Percentiles rank a stretch among this genome's conserved stretches.
Evolutionary conservation across 1,284 basidiomycete species (phyloP).

Genomic region (Ustilago trichophora): DNA sequence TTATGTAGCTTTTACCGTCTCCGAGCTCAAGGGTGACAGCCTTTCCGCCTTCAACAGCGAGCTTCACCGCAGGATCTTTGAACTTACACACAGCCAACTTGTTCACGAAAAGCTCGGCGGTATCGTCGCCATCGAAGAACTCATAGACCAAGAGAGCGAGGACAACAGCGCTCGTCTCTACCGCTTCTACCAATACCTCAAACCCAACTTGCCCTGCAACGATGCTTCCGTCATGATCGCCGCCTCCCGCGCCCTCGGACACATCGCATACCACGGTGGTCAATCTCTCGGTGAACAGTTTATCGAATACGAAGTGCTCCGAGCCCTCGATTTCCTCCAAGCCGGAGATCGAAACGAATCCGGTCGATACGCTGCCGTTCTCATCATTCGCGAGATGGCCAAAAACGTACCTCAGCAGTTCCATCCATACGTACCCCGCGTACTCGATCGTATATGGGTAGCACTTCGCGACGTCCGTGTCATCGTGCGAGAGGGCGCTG

Average conservation of each 20-base stretch:
- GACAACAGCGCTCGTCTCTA: constrained; percentile 75
- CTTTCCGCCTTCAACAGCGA: constrained; percentile 66
- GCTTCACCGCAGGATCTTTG: constrained; percentile 79
- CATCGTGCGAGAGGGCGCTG: constrained; percentile 62
- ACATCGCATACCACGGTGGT: constrained; percentile 82
- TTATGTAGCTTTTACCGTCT: constrained; percentile 52
- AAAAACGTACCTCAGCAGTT: constrained; percentile 64
- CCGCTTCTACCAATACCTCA: constrained; percentile 90
- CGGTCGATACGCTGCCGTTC: constrained; percentile 65
- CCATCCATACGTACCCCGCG: constrained; percentile 61
- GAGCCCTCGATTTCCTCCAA: constrained; percentile 78
- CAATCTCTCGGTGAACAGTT: constrained; percentile 83
- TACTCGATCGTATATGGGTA: constrained; percentile 65
- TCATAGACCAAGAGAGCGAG: constrained; percentile 49
- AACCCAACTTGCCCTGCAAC: constrained; percentile 80
- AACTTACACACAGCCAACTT: constrained; percentile 81
- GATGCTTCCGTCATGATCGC: constrained; percentile 88
- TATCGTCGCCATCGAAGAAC: constrained; percentile 76
- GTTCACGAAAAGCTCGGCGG: constrained; percentile 81
- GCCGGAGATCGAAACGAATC: constrained; percentile 68
- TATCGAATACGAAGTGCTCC: constrained; percentile 84
- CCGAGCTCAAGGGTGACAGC: constrained; percentile 62
- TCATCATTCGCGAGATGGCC: constrained; percentile 66
- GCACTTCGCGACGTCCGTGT: constrained; percentile 62
- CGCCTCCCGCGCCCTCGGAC: constrained; percentile 83